These are phyloP conservation scores for Blastobotrys petasosporus DNA, from an alignment of 1,139 yeast genomes.

Conservation along the genomic window DNA sequence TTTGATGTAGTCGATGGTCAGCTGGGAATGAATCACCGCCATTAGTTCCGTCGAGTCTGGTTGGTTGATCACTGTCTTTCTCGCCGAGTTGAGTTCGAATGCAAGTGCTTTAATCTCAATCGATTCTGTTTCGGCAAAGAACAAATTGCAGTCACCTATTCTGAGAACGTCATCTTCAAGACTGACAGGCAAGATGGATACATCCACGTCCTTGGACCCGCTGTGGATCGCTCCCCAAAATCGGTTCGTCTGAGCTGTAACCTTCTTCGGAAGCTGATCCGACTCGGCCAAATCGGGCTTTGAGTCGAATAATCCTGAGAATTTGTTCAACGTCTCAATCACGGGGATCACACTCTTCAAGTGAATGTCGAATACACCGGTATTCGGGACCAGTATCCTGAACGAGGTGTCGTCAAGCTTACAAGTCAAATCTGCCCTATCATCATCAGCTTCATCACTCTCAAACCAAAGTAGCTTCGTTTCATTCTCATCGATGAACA, in stretches of 20 bases:
- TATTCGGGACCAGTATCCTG: conserved; percentile 21
- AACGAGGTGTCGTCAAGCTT: conserved; percentile 10
- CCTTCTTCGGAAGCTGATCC: neutral
- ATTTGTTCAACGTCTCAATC: neutral
- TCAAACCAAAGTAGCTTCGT: conserved; percentile 13
- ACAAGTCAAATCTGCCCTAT: conserved; percentile 9
- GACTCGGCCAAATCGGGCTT: too few relatives aligned
- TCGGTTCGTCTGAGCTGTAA: conserved; percentile 19
- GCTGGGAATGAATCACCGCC: conserved; percentile 5
- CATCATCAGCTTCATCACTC: conserved; percentile 10
- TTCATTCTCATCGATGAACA: neutral
- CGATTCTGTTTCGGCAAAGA: neutral
- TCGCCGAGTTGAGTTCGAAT: conserved; percentile 4
- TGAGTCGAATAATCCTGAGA: too few relatives aligned
- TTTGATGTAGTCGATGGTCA: conserved; percentile 12
- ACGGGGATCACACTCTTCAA: neutral
- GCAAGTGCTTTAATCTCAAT: neutral
- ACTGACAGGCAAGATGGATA: conserved; percentile 21
- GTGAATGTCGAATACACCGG: conserved; percentile 13
- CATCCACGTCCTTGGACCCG: conserved; percentile 13
- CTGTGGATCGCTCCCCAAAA: conserved; percentile 15
- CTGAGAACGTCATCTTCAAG: conserved; percentile 14
- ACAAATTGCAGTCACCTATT: conserved; percentile 6
- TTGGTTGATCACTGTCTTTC: conserved; percentile 9
- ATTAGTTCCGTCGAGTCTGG: conserved; percentile 14